phyloP scores from a whole-genome alignment of 495 filamentous ascomycete species.

The Neurospora terricola region DNA sequence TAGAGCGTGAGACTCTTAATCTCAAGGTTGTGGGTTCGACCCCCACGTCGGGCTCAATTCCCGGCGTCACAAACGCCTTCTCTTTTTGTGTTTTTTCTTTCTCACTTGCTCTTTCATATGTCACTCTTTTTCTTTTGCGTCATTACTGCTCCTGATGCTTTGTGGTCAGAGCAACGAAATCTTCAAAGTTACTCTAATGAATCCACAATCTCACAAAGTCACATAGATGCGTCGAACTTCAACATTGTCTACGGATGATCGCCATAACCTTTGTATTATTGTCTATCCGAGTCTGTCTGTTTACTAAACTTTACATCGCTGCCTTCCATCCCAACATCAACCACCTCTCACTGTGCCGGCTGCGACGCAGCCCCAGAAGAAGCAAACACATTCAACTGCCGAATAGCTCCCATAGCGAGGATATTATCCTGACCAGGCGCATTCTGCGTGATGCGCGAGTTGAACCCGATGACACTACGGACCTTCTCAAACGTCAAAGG shows the following conservation, averaged over 20 bases:
- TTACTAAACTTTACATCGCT: background rate
- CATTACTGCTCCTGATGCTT: background rate
- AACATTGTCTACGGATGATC: too few relatives aligned
- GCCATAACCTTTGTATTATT: too few relatives aligned
- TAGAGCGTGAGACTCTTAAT: constrained; percentile 66
- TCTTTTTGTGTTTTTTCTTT: background rate
- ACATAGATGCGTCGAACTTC: too few relatives aligned
- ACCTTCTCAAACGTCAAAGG: constrained; percentile 43
- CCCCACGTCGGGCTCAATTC: background rate
- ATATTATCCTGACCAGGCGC: constrained; percentile 43
- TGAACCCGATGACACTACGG: constrained; percentile 54
- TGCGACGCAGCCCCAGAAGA: background rate
- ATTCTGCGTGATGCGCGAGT: constrained; percentile 54
- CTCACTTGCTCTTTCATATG: too few relatives aligned
- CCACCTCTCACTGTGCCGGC: background rate
- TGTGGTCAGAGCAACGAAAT: too few relatives aligned
- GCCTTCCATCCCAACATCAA: background rate
- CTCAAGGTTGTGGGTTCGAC: background rate
- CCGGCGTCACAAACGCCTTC: background rate
- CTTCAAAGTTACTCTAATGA: too few relatives aligned
- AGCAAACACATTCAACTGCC: background rate
- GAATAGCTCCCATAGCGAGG: constrained; percentile 14
- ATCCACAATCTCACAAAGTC: too few relatives aligned
- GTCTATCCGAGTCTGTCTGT: background rate
- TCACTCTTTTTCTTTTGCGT: background rate